phyloP scores from a whole-genome alignment of 345 rosid species.

The Nephelium lappaceum region DNA sequence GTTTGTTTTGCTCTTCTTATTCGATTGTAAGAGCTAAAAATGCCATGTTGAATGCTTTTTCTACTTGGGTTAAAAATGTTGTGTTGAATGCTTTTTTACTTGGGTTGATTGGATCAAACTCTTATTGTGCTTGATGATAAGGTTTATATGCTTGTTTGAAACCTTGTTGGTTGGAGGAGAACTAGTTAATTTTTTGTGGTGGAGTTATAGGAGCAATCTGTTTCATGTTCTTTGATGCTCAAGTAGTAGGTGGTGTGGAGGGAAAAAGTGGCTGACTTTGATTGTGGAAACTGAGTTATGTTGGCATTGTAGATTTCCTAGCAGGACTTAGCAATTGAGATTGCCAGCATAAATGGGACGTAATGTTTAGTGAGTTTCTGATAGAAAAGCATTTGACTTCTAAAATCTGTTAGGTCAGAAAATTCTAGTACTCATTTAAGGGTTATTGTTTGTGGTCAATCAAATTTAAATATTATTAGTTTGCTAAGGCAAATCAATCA shows the following conservation, averaged over 20 bases:
- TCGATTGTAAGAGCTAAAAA: not conserved
- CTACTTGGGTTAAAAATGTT: not conserved
- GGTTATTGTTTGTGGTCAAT: not conserved
- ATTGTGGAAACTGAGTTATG: not conserved
- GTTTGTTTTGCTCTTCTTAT: not conserved
- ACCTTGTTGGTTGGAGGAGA: not conserved
- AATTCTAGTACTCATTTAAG: not conserved
- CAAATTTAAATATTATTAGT: too few species aligned
- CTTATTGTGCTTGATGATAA: not conserved
- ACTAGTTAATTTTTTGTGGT: not conserved
- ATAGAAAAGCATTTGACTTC: not conserved
- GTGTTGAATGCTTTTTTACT: not conserved
- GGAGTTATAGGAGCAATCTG: not conserved
- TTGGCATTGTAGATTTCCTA: not conserved
- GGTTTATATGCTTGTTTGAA: not conserved
- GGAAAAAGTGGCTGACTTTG: not conserved
- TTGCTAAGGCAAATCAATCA: not conserved
- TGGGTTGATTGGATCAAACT: not conserved
- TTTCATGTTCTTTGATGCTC: not conserved
- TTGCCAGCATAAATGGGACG: not conserved
- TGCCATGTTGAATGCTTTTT: not conserved
- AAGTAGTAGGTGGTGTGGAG: not conserved
- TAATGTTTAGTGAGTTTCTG: not conserved
- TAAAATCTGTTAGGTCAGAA: not conserved
- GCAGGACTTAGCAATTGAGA: not conserved